Base-by-base conservation (phyloP, 768 basidiomycete genomes). In the Agrocybe praecox region DNA sequence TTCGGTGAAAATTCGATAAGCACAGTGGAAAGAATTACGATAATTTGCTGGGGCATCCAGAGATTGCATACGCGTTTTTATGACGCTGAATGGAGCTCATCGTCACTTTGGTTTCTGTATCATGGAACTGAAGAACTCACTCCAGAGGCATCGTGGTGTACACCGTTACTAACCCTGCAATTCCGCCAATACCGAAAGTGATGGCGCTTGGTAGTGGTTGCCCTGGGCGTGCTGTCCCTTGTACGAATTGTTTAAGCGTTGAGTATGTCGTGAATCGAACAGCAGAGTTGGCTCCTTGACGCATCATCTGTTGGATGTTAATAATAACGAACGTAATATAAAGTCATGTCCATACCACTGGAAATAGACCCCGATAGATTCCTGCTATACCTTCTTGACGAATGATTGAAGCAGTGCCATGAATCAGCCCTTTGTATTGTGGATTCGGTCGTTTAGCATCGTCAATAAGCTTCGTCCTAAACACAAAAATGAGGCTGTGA, bases 1-100 rank as follows among this genome's bases (percentile, higher is more conserved):
- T 71, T 98, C 96, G 0, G 88, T 94, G 61, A 94, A 87, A 67
- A 98, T 95, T 46, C 96, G 83, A 67, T 97, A 96, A 5, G 88
- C 96, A 64, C 96, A 98, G 65, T 98, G 95, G 76, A 98, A 91
- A 2, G 95, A 88, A 67, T 99, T 98, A 34, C 88, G 85, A 69
- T 98, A 99, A 57, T 94, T 88, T 21, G 79, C 73, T 10, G 84
- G 79, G 0, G 96, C 97, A 54, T 84, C 82, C 10, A 99, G 80
- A 6, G 93, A 88, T 72, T 99, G 97, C 97, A 98, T 99, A 22
- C 96, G 86, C 11, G 97, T 98, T 75, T 98, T 99, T 73, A 98
- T 85, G 26, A 98, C 95, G 67, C 94, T 96, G 62, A 14, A 45
- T n/a, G n/a, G n/a, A n/a, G n/a, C n/a, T 12, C 58, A 97, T 83